phyloP scores from a whole-genome alignment of 495 filamentous ascomycete species.

The Aspergillus bertholletiae region DNA sequence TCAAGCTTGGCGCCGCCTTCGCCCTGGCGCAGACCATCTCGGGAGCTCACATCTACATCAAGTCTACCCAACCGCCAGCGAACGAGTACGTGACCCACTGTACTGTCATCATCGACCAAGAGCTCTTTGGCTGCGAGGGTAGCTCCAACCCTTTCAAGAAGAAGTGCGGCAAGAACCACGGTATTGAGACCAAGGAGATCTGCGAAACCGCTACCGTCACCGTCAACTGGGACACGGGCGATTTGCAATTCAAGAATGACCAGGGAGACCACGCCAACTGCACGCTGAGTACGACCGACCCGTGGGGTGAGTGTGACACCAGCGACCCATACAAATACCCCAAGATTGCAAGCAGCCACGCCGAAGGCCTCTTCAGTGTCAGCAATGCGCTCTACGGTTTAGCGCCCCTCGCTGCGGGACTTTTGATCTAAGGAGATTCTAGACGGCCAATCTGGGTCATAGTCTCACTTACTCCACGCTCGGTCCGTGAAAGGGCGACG shows the following conservation, averaged over 20 bases:
- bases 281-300: constrained; percentile 3
- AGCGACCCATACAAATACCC: constrained; percentile 6
- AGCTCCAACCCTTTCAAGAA: constrained; percentile 10
- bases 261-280: constrained; percentile 11
- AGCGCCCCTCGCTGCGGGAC: constrained; percentile 2
- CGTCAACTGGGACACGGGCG: constrained; percentile 10
- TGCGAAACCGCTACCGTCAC: constrained; percentile 4
- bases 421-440: constrained; percentile 7
- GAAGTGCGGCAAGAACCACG: constrained; percentile 8
- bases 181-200: constrained; percentile 6
- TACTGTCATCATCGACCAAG: constrained; percentile 12
- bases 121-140: constrained; percentile 11
- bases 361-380: neutral
- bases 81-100: constrained; percentile 13
- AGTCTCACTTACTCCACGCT: too few species aligned
- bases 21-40: constrained; percentile 13
- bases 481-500: too few species aligned
- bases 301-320: constrained; percentile 8
- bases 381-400: constrained; percentile 4
- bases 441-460: too few species aligned
- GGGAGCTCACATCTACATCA: constrained; percentile 9
- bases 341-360: neutral
- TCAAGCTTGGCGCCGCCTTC: constrained; percentile 9
- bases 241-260: neutral
- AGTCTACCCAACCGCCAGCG: constrained; percentile 11